Evolutionary conservation across 768 basidiomycete species (phyloP), one percentile per base, ranked within the genome.

Genomic region (Tephrocybe sp.): DNA sequence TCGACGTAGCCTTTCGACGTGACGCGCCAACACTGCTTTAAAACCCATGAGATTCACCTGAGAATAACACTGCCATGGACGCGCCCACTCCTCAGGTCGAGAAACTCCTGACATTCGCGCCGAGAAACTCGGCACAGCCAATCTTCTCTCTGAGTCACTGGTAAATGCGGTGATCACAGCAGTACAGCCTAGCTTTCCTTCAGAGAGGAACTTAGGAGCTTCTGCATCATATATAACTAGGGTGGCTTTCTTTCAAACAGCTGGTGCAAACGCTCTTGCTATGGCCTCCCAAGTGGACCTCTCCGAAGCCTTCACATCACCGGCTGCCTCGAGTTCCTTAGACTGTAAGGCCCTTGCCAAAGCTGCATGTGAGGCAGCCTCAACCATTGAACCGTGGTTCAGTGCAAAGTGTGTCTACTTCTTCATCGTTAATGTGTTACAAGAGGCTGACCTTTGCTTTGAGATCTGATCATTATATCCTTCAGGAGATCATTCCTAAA

Each of bases 391-490:
- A 30, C 53, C 47, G 16, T 54, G 47, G 47, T 24, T 27, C 42
- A 24, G 44, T 12, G 47, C 53, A 25, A 48, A 42, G 53, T 54
- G 44, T 18, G 53, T 45, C 16, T 9, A 30, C 21, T 45, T 19
- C 22, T 40, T 5, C 12, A 15, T 18, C 15, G 2, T 26, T 15
- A 5, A 47, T 13, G 1, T 15, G 9, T 32, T 9, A 13, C 8
- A 24, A 11, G 6, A 16, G 22, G 18, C 4, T n/a, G 9, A 22
- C 24, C 2, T 39, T 6, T 15, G 30, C 35, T 37, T 26, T 13
- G 24, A 61, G 60, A 18, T 58, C 60, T 4, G 47, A 48, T 3
- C 25, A 51, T 31, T 18, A 36, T 39, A 36, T 42, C 15, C 57
- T 61, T 18, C 44, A 21, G 43, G 46, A 51, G 9, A 51, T 56